Evolutionary conservation across 768 basidiomycete genomes (phyloP).

Genomic region (Mycena epipterygia): DNA sequence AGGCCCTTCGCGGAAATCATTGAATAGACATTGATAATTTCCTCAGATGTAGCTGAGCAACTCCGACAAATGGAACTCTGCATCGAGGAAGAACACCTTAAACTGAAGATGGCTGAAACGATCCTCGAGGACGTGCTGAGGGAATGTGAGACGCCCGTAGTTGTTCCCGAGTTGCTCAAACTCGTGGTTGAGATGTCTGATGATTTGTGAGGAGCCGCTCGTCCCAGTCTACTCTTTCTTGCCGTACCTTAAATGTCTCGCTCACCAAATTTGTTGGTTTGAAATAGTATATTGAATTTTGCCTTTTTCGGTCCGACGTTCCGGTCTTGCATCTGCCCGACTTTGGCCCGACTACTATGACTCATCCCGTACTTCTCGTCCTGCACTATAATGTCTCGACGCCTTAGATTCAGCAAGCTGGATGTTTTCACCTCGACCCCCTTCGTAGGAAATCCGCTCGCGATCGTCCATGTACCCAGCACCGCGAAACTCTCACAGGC

Average conservation of each 20-base stretch:
- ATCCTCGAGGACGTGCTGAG: conserved; percentile 27
- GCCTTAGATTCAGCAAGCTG: conserved; percentile 47
- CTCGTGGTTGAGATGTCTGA: conserved; percentile 5
- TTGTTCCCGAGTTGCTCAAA: conserved; percentile 27
- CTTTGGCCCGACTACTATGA: background rate
- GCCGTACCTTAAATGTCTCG: background rate
- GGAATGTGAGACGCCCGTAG: conserved; percentile 29
- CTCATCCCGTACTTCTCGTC: background rate
- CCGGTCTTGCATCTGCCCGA: background rate
- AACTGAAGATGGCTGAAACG: conserved; percentile 12
- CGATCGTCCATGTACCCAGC: conserved; percentile 56
- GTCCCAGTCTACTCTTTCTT: too few species aligned
- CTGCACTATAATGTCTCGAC: conserved; percentile 17
- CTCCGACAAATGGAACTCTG: background rate
- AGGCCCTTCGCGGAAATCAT: background rate
- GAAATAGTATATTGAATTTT: too few species aligned
- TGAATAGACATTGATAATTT: background rate
- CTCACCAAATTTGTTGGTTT: too few species aligned
- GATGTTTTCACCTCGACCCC: conserved; percentile 60
- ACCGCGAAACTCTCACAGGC: conserved; percentile 46
- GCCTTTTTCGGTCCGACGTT: background rate
- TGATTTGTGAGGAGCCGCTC: background rate
- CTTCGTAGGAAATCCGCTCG: conserved; percentile 60
- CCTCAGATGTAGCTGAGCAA: background rate
- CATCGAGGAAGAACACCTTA: conserved; percentile 8